These are phyloP conservation scores for Pseudomassariella vexata DNA, from an alignment of 2,329 filamentous ascomycete genomes.

Conservation along the genomic window DNA sequence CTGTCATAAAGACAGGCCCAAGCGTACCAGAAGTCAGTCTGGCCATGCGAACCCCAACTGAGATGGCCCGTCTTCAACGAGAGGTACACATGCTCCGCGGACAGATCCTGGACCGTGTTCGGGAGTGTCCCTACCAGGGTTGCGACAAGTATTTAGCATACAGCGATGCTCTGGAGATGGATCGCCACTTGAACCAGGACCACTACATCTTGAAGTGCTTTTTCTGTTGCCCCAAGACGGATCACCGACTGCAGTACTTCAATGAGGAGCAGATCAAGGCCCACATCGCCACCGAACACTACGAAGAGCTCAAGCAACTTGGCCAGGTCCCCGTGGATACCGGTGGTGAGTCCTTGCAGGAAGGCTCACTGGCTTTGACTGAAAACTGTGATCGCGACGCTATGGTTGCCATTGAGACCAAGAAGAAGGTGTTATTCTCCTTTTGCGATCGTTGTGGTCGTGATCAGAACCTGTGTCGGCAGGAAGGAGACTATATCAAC, in stretches of 20 bases:
- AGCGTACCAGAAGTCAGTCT: constrained; percentile 30
- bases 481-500: constrained; percentile 1
- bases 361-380: neutral
- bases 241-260: constrained; percentile 5
- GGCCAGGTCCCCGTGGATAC: neutral
- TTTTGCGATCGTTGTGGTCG: constrained; percentile 6
- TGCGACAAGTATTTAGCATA: constrained; percentile 29
- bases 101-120: constrained; percentile 26
- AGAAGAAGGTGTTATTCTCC: neutral
- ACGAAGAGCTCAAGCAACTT: neutral
- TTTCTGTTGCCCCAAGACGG: constrained; percentile 11
- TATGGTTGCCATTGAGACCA: neutral
- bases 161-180: constrained; percentile 22
- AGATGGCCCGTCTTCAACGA: constrained; percentile 30
- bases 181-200: constrained; percentile 26
- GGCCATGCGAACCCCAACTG: constrained; percentile 33
- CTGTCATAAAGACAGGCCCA: constrained; percentile 26
- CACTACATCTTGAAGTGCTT: constrained; percentile 25
- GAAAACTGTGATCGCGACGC: neutral
- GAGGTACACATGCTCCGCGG: constrained; percentile 27
- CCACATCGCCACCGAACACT: constrained; percentile 1
- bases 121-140: constrained; percentile 30
- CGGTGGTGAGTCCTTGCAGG: neutral
- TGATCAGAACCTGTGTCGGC: neutral
- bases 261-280: constrained; percentile 1